Conservation (phyloP, 345 rosid genomes). For the Hibiscus tridactylites region DNA sequence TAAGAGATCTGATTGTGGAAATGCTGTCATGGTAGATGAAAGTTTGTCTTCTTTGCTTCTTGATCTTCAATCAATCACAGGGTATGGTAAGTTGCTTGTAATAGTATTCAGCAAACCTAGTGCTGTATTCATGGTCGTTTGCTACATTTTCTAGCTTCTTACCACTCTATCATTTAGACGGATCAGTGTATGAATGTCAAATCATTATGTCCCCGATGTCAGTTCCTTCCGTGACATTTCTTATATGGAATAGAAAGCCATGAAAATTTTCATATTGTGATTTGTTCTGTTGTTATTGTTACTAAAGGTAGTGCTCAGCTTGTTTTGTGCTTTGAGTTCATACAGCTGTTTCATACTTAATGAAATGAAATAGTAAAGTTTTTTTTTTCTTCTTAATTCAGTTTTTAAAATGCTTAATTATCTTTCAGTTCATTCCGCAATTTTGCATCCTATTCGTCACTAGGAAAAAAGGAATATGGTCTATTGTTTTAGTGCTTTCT, state of each 20-base stretch:
- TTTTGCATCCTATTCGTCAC: not conserved
- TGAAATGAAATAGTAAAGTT: not conserved
- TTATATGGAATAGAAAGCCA: not conserved
- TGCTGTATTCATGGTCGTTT: not conserved
- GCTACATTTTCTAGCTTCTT: not conserved
- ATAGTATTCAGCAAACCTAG: conserved; percentile 1
- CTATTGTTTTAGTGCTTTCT: conserved; percentile 6
- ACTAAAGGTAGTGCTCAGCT: not conserved
- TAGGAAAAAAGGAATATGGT: not conserved
- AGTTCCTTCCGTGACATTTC: not conserved
- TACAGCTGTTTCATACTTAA: not conserved
- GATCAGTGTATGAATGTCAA: not conserved
- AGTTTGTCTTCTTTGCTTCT: conserved; percentile 75
- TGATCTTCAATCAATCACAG: conserved; percentile 89
- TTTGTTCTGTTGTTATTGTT: not conserved
- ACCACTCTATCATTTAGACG: not conserved
- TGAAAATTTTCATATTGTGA: not conserved
- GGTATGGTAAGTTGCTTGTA: conserved; percentile 60
- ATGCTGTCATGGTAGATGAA: conserved; percentile 56
- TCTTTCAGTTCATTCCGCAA: not conserved
- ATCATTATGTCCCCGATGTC: not conserved
- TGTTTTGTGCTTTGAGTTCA: not conserved
- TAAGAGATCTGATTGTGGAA: conserved; percentile 70
- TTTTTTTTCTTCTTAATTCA: not conserved
- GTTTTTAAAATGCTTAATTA: not conserved